Evolutionary conservation across 2,329 filamentous ascomycete genomes (phyloP), one percentile per base, ranked within the genome.

Genomic region (Rhynchosporium agropyri): DNA sequence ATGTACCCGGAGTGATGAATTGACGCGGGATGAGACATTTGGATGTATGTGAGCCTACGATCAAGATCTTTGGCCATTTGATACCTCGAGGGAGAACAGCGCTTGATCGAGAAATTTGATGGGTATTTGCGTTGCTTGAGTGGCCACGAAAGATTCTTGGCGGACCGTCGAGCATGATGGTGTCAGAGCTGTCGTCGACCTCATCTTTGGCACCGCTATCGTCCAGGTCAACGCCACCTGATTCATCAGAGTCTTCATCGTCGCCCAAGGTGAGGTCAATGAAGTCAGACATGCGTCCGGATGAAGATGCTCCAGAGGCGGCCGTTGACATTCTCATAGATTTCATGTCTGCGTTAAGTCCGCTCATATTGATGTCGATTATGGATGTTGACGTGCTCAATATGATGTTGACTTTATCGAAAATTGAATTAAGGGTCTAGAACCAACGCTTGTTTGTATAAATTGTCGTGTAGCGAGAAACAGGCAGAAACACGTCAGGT

Each of bases 181-280:
- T 12, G 20, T 38, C 50, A 4, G 4, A 38, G 4, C 20, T n/a
- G 6, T 38, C 4, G 9, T 26, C 29, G 12, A 31, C n/a, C 9
- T 36, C 49, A 3, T 36, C 4, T 15, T 53, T 15, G 6, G n/a
- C 4, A 13, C 12, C 4, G n/a, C 38, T 28, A 9, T 40, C 33
- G 5, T 53, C n/a, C 3, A 4, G 13, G 12, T 15, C 49, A 1
- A 36, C 29, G 5, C 36, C 49, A n/a, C 15, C 13, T 51, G 29
- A 29, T 8, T 36, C 26, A 31, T 10, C 33, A 36, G 33, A 10
- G 33, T 53, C 33, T 9, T 53, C 31, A 7, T 36, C 49, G 49
- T 53, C 50, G 50, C 50, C 26, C 50, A 40, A 28, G n/a, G 33
- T 38, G 50, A 53, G 50, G 26, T 53, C 49, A 6, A 51, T 20